These are phyloP conservation scores for Umbellularia californica DNA, from an alignment of 164 flowering plant species.

Conservation along the genomic window DNA sequence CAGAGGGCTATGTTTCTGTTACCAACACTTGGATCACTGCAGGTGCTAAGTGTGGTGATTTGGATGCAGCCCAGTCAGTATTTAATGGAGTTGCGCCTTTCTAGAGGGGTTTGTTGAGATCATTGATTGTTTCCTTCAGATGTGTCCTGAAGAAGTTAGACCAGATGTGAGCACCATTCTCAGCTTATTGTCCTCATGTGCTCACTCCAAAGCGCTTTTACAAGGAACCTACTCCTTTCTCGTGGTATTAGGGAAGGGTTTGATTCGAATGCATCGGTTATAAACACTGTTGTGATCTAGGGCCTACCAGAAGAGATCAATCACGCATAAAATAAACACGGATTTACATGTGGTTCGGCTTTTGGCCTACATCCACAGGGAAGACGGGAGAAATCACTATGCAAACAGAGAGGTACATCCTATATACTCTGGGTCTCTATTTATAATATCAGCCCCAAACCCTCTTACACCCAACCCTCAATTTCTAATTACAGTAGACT, in stretches of 20 bases:
- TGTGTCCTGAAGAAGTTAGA: constrained; percentile 33
- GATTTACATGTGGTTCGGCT: too few species aligned
- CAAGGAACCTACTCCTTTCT: constrained; percentile 39
- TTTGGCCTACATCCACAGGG: too few species aligned
- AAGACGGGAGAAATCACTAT: too few species aligned
- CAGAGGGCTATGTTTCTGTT: constrained; percentile 45
- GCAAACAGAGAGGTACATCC: too few species aligned
- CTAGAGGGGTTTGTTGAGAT: constrained; percentile 19
- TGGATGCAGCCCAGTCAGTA: constrained; percentile 35
- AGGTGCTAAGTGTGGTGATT: constrained; percentile 49
- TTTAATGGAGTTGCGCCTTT: constrained; percentile 28
- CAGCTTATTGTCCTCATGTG: constrained; percentile 43
- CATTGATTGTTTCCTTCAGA: constrained; percentile 22
- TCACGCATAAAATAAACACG: too few species aligned
- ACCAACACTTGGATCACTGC: constrained; percentile 56
- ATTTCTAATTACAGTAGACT: too few species aligned
- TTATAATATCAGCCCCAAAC: too few species aligned
- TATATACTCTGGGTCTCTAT: too few species aligned
- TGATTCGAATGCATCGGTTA: constrained; percentile 29
- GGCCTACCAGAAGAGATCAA: too few species aligned
- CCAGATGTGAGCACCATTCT: constrained; percentile 52
- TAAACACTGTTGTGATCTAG: too few species aligned
- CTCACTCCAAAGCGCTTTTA: constrained; percentile 20
- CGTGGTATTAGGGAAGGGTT: constrained; percentile 42
- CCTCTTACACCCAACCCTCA: too few species aligned